Evolutionary conservation across 768 basidiomycete genomes (phyloP).

Genomic region (Tricholoma terreum): DNA sequence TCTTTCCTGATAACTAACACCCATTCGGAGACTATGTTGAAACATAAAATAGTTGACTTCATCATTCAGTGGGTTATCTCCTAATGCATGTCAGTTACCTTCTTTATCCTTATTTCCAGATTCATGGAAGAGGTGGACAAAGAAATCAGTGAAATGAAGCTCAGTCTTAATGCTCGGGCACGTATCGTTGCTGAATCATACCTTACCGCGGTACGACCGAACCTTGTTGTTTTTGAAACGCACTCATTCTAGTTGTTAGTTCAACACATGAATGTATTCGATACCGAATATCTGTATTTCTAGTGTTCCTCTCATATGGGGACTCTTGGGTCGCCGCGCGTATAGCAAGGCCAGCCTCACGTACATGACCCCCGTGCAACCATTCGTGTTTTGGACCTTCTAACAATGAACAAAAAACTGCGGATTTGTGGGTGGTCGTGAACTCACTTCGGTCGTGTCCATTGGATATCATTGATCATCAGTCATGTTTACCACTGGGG

Average conservation of each 20-base stretch:
- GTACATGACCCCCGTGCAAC: not conserved
- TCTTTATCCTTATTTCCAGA: conserved; percentile 35
- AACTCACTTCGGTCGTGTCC: not conserved
- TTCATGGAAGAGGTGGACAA: conserved; percentile 99
- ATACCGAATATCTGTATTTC: not conserved
- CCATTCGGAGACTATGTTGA: conserved; percentile 97
- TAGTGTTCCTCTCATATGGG: not conserved
- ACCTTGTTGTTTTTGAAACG: not conserved
- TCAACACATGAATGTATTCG: not conserved
- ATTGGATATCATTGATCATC: not conserved
- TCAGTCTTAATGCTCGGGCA: conserved; percentile 92
- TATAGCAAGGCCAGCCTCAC: not conserved
- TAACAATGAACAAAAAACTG: not conserved
- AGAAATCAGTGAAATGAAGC: conserved; percentile 99
- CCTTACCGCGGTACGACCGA: conserved; percentile 71
- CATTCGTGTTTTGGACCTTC: not conserved
- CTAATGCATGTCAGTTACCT: conserved; percentile 1
- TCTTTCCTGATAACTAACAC: conserved; percentile 97
- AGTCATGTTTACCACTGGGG: not conserved
- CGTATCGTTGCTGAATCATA: conserved; percentile 98
- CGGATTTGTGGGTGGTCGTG: not conserved
- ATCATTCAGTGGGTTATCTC: conserved; percentile 81
- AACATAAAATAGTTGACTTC: conserved; percentile 99
- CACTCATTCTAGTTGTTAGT: not conserved
- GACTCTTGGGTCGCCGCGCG: not conserved